Percentiles rank a stretch among this genome's conserved stretches.
phyloP scores from a whole-genome alignment of 139 green algal species.

The Chlorella sp. region DNA sequence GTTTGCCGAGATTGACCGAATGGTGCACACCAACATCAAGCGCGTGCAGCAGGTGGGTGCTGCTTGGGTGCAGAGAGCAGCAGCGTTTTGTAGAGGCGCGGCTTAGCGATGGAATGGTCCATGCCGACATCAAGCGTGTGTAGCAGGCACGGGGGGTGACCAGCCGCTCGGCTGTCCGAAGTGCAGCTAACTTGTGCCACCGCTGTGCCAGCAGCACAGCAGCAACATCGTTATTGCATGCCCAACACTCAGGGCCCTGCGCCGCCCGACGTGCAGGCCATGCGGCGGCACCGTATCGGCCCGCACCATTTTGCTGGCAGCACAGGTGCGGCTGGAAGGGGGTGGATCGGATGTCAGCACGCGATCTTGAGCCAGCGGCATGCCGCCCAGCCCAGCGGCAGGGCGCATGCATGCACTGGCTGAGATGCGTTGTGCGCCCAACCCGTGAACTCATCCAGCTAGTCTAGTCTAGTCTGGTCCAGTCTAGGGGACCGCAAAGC shows the following conservation, averaged over 20 bases:
- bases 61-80: too few species aligned
- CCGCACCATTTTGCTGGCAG: conserved; percentile 92
- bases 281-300: conserved; percentile 66
- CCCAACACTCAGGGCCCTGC: too few species aligned
- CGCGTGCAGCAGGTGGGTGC: conserved; percentile 59
- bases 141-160: conserved; percentile 33
- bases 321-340: conserved; percentile 45
- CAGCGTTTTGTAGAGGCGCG: too few species aligned
- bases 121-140: conserved; percentile 70
- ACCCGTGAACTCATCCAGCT: neutral
- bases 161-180: too few species aligned
- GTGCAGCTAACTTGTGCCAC: too few species aligned
- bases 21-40: conserved; percentile 72
- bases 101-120: conserved; percentile 79
- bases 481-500: too few species aligned
- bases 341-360: neutral
- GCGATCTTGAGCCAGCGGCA: neutral
- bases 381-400: too few species aligned
- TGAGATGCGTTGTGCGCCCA: neutral
- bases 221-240: too few species aligned
- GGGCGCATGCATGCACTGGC: neutral
- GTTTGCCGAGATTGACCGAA: conserved; percentile 74
- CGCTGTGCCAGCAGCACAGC: too few species aligned
- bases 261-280: too few species aligned
- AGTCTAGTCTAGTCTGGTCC: too few species aligned